phyloP scores from a whole-genome alignment of 2,329 filamentous ascomycete species.

The Colletotrichum navitas region DNA sequence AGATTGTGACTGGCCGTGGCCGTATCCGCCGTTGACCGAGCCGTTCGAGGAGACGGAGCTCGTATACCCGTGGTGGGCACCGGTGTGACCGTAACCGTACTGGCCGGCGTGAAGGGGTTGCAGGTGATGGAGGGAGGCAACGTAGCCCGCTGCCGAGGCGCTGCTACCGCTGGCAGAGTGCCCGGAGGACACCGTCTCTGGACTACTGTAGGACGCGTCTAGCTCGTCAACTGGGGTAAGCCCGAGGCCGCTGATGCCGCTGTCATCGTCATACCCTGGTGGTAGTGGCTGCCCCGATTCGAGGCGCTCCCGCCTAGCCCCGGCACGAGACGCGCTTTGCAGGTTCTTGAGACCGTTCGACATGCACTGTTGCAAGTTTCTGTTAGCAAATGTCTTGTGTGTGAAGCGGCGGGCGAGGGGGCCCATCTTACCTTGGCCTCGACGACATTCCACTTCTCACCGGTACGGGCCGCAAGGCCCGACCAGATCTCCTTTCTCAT shows the following conservation, averaged over 20 bases:
- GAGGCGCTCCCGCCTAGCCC: constrained; percentile 73
- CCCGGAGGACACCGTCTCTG: constrained; percentile 61
- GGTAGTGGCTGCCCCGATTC: constrained; percentile 59
- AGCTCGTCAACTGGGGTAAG: constrained; percentile 71
- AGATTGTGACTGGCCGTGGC: constrained; percentile 46
- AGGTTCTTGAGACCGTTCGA: constrained; percentile 86
- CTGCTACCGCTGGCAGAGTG: constrained; percentile 56
- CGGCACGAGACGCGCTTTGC: constrained; percentile 75
- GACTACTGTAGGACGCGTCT: constrained; percentile 69
- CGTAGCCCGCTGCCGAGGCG: constrained; percentile 49
- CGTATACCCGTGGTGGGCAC: constrained; percentile 60
- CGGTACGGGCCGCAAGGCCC: constrained; percentile 76
- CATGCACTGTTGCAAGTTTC: constrained; percentile 73
- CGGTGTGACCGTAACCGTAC: constrained; percentile 47
- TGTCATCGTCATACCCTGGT: constrained; percentile 75
- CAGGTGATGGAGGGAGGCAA: constrained; percentile 48
- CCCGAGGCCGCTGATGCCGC: constrained; percentile 74
- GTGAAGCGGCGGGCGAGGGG: background rate
- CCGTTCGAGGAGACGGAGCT: constrained; percentile 66
- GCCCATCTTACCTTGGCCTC: constrained; percentile 67
- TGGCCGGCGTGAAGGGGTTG: constrained; percentile 44
- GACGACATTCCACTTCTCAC: constrained; percentile 85
- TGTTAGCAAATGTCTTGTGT: constrained; percentile 32
- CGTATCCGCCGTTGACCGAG: constrained; percentile 50
- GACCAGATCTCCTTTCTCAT: constrained; percentile 87